Evolutionary conservation across 2,329 filamentous ascomycete genomes (phyloP), one percentile per base, ranked within the genome.

Genomic region (Fusarium drepaniforme): DNA sequence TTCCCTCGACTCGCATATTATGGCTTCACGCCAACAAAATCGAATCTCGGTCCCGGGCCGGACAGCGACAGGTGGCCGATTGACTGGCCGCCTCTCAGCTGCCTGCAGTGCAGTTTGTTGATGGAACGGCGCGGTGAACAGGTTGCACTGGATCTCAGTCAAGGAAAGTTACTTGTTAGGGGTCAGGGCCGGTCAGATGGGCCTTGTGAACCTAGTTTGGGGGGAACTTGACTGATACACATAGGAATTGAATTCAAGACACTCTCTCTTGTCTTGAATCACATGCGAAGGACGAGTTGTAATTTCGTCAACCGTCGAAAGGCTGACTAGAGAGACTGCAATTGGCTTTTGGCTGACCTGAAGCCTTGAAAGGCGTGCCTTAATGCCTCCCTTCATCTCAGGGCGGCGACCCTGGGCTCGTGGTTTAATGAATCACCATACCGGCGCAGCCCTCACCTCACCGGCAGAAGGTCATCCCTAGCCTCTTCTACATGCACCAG

Each of bases 371-470:
- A 71, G 73, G 73, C 44, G 71, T 75, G 73, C 25, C 66, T 44
- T 49, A 30, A 64, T 33, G 30, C 11, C 30, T 75, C 73, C 73
- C 73, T 75, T 72, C 37, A 64, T 61, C 68, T 51, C n/a, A 74
- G 63, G 42, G 33, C 60, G 63, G 65, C 37, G 58, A 53, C 44
- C 59, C 61, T 28, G n/a, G 30, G 40, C 64, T 66, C 64, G 71
- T 56, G 64, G 73, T 71, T 69, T 56, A 70, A 75, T 75, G 74
- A 75, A 76, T 76, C 74, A 76, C 63, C 74, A 76, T 75, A 25
- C 74, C 74, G 49, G 61, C 38, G 37, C 57, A 64, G 44, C 25
- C 59, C n/a, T 38, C 15, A 49, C 12, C 28, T 53, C 21, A 61
- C 18, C 58, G 38, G 40, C 57, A 42, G 25, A 56, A 33, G 49